Evolutionary conservation across 2,329 filamentous ascomycete genomes (phyloP).

Genomic region (Phyllosticta citrichinensis): DNA sequence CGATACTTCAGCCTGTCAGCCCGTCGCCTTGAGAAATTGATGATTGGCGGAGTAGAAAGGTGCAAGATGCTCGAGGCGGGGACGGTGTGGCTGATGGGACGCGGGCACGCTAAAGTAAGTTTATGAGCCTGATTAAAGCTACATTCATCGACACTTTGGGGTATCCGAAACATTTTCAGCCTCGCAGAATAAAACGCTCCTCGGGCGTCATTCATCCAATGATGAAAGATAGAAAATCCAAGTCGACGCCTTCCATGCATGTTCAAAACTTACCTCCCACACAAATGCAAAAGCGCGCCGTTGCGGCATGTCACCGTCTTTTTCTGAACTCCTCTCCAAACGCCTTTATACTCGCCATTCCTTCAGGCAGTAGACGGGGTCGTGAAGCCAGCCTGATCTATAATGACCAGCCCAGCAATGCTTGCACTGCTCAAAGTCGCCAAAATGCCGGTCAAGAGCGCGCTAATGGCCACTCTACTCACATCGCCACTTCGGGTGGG

Average conservation of each 20-base stretch:
- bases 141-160: background rate
- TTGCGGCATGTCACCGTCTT: background rate
- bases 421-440: constrained; percentile 69
- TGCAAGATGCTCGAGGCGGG: background rate
- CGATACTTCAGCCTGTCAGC: too few species aligned
- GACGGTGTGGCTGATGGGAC: background rate
- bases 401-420: constrained; percentile 67
- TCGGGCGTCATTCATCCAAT: background rate
- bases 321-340: background rate
- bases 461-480: constrained; percentile 63
- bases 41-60: background rate
- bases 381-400: constrained; percentile 33
- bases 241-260: background rate
- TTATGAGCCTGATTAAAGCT: background rate
- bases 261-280: background rate
- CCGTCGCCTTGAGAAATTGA: too few species aligned
- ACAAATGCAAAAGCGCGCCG: background rate
- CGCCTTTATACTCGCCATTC: background rate
- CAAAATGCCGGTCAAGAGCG: constrained; percentile 67
- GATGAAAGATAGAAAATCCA: background rate
- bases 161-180: background rate
- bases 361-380: background rate
- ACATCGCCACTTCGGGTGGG: constrained; percentile 66
- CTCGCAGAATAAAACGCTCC: background rate
- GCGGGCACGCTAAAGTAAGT: background rate